Conservation (phyloP, 176 grass and related monocot species). For the Carex pumila region DNA sequence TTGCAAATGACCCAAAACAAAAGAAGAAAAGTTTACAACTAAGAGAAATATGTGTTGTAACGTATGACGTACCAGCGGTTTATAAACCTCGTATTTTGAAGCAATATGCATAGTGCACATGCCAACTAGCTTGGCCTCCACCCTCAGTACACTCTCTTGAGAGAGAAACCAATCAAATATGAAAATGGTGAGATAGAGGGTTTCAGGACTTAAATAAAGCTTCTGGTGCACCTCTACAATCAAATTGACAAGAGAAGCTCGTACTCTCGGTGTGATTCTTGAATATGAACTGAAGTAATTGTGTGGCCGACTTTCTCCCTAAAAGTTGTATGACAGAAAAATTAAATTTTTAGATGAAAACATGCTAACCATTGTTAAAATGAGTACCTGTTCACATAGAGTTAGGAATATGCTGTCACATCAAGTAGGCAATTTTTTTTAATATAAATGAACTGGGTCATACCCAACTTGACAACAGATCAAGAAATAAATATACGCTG, state of each 20-base stretch:
- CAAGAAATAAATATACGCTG: neutral
- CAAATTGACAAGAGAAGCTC: slow-evolving; percentile 63
- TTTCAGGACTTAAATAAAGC: slow-evolving; percentile 67
- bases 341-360: neutral
- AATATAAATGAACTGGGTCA: neutral
- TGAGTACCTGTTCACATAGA: neutral
- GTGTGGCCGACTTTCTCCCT: neutral
- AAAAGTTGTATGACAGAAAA: neutral
- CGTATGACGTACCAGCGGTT: slow-evolving; percentile 58
- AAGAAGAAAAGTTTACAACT: neutral
- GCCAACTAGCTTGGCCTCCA: slow-evolving; percentile 70
- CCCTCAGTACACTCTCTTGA: slow-evolving; percentile 31
- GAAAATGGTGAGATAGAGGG: slow-evolving; percentile 58
- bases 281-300: slow-evolving; percentile 51
- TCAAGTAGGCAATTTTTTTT: neutral
- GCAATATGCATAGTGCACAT: slow-evolving; percentile 66
- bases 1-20: neutral
- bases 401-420: neutral
- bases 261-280: slow-evolving; percentile 68
- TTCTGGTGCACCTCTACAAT: slow-evolving; percentile 85
- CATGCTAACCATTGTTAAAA: neutral
- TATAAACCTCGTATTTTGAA: slow-evolving; percentile 76
- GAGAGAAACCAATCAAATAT: slow-evolving; percentile 67
- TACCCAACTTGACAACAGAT: neutral
- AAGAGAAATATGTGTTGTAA: neutral